Conservation (phyloP, 768 basidiomycete genomes). For the Lactarius quietus region DNA sequence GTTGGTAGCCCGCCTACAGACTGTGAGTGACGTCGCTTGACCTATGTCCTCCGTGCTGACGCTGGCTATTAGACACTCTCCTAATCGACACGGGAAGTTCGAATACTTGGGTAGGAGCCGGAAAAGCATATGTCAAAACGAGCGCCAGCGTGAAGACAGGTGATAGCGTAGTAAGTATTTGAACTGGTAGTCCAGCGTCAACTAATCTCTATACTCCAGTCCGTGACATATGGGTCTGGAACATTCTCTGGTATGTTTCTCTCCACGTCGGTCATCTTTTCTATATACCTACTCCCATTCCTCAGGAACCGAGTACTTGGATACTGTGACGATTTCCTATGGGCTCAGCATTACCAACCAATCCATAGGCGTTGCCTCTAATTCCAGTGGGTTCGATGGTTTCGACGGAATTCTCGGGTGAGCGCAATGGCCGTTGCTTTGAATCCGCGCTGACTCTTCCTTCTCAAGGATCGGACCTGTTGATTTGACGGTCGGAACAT, state of each 20-base stretch:
- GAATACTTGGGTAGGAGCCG: too few relatives aligned
- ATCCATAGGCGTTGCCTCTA: conserved; percentile 37
- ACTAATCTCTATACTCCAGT: background rate
- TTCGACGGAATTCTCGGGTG: conserved; percentile 41
- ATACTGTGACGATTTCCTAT: background rate
- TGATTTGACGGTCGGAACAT: conserved; percentile 32
- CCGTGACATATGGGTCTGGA: conserved; percentile 16
- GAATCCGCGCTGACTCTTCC: background rate
- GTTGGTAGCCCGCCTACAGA: conserved; percentile 51
- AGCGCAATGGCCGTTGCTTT: background rate
- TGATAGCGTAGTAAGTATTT: conserved; percentile 4
- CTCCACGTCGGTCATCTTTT: background rate
- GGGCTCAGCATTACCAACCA: conserved; percentile 31
- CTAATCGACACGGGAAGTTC: too few relatives aligned
- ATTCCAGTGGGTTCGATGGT: conserved; percentile 29
- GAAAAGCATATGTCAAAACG: too few relatives aligned
- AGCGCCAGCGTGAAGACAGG: too few relatives aligned
- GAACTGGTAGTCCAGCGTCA: background rate
- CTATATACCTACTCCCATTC: background rate
- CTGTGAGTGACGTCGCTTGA: too few relatives aligned
- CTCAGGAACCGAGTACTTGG: conserved; percentile 3
- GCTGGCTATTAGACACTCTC: too few relatives aligned
- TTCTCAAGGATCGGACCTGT: conserved; percentile 33
- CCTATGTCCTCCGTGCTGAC: too few relatives aligned
- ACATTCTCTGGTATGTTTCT: conserved; percentile 11